phyloP scores from a whole-genome alignment of 805 yeast genomes.

The Schwanniomyces yamadae region DNA sequence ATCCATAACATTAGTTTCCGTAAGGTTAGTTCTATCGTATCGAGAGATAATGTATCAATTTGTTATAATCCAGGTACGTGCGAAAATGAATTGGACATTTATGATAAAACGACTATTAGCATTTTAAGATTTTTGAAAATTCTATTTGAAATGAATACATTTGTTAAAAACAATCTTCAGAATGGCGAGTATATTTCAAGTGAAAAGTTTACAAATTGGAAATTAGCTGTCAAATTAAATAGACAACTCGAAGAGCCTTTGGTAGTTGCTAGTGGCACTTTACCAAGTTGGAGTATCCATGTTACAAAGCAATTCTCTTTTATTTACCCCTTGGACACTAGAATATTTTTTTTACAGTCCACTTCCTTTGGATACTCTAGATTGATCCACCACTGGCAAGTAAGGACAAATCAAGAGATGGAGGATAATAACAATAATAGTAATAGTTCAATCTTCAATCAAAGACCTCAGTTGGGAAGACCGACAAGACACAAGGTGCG shows the following conservation, averaged over 20 bases:
- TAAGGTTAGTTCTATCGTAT: slow-evolving; percentile 26
- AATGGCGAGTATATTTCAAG: slow-evolving; percentile 20
- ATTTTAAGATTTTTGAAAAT: slow-evolving; percentile 51
- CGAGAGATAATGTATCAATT: slow-evolving; percentile 10
- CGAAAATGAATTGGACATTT: slow-evolving; percentile 20
- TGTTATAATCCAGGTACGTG: slow-evolving; percentile 10
- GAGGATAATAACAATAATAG: slow-evolving; percentile 25
- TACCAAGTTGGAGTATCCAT: slow-evolving; percentile 82
- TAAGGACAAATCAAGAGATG: slow-evolving; percentile 38
- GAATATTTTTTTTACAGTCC: slow-evolving; percentile 74
- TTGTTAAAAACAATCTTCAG: slow-evolving; percentile 16
- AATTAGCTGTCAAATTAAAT: slow-evolving; percentile 80
- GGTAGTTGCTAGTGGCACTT: slow-evolving; percentile 78
- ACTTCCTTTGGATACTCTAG: slow-evolving; percentile 92
- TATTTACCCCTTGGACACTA: slow-evolving; percentile 77
- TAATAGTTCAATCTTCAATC: slow-evolving; percentile 7
- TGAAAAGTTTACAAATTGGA: slow-evolving; percentile 63
- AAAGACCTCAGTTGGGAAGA: slow-evolving; percentile 61
- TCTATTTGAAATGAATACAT: slow-evolving; percentile 41
- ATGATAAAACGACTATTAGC: slow-evolving; percentile 30
- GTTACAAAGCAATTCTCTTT: slow-evolving; percentile 77
- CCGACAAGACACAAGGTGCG: slow-evolving; percentile 78
- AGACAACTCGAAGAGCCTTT: slow-evolving; percentile 88
- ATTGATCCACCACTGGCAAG: slow-evolving; percentile 74
- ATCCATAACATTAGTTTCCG: slow-evolving; percentile 52